phyloP scores from a whole-genome alignment of 345 rosid species.

The Populus alba region DNA sequence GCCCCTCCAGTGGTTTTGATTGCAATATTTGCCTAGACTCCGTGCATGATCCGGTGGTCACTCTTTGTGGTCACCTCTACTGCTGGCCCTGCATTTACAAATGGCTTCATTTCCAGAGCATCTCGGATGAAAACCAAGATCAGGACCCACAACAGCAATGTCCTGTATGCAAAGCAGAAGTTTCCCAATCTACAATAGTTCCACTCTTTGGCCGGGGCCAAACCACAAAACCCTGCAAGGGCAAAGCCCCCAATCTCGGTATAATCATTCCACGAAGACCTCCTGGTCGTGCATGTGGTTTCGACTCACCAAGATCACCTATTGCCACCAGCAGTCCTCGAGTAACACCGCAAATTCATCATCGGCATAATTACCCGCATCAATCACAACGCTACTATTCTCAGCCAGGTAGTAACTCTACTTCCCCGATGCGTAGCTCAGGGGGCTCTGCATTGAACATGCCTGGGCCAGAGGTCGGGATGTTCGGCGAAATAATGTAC shows the following conservation, averaged over 20 bases:
- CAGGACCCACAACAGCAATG: conserved; percentile 53
- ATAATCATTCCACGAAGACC: conserved; percentile 30
- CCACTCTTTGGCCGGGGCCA: conserved; percentile 83
- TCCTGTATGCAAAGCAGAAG: conserved; percentile 85
- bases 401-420: conserved; percentile 31
- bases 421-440: conserved; percentile 36
- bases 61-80: conserved; percentile 87
- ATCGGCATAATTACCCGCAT: conserved; percentile 11
- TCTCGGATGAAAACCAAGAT: conserved; percentile 32
- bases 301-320: conserved; percentile 18
- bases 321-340: not conserved
- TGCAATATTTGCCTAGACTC: conserved; percentile 69
- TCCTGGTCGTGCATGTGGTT: conserved; percentile 18
- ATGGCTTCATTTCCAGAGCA: conserved; percentile 63
- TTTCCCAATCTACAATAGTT: conserved; percentile 60
- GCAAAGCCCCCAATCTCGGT: conserved; percentile 16
- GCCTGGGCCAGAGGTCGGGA: conserved; percentile 48
- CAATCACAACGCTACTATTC: too few relatives aligned
- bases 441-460: conserved; percentile 36
- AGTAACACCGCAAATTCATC: not conserved
- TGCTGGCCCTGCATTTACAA: conserved; percentile 96
- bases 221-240: conserved; percentile 21
- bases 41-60: conserved; percentile 83
- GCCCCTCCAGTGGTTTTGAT: conserved; percentile 27
- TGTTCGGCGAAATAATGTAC: conserved; percentile 67